Conservation (phyloP, 805 yeast species). For the Kregervanrija fluxuum region DNA sequence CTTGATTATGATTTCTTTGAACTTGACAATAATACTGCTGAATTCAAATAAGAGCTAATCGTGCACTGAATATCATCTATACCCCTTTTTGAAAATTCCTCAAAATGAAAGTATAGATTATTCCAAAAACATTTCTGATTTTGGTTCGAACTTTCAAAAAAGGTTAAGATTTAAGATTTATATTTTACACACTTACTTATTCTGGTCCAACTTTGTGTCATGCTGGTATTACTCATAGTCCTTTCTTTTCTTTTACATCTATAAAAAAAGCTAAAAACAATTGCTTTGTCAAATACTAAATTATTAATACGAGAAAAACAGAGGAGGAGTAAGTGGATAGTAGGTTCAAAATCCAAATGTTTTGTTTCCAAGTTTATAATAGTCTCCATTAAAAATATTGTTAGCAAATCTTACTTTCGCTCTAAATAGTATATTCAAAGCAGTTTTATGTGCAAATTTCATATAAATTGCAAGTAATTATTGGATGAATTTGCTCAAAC, state of each 20-base stretch:
- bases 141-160: too few relatives aligned
- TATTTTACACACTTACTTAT: conserved; percentile 24
- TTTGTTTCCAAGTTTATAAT: conserved; percentile 8
- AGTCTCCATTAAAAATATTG: too few relatives aligned
- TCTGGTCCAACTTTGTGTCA: conserved; percentile 33
- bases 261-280: conserved; percentile 28
- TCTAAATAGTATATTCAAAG: too few relatives aligned
- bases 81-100: conserved; percentile 28
- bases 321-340: conserved; percentile 8
- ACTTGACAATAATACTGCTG: conserved; percentile 24
- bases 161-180: too few relatives aligned
- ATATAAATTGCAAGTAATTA: too few relatives aligned
- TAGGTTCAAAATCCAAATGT: conserved; percentile 5
- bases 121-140: too few relatives aligned
- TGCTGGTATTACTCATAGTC: conserved; percentile 33
- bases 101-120: conserved; percentile 10
- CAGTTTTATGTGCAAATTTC: too few relatives aligned
- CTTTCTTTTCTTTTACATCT: conserved; percentile 39
- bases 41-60: conserved; percentile 27
- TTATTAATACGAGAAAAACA: conserved; percentile 29
- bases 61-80: conserved; percentile 40
- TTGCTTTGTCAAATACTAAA: conserved; percentile 35
- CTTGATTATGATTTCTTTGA: conserved; percentile 14
- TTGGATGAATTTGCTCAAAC: too few relatives aligned
- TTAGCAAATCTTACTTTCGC: too few relatives aligned